These are phyloP conservation scores for Letharia columbiana DNA, from an alignment of 495 filamentous ascomycete genomes.

Conservation along the genomic window DNA sequence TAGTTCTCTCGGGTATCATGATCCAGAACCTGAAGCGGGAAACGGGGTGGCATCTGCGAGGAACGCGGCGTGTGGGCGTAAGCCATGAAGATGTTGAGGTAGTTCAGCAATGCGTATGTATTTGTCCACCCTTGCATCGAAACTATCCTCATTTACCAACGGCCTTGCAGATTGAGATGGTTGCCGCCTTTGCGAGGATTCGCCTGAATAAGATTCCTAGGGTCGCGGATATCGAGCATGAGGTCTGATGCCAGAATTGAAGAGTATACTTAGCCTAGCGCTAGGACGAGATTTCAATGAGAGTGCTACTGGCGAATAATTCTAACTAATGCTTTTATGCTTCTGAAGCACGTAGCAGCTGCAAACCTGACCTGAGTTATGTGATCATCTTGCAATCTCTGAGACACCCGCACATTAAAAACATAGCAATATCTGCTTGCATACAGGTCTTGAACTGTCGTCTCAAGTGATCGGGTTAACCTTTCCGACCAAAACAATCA, in stretches of 20 bases:
- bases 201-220: slow-evolving; percentile 39
- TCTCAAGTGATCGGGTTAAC: too few relatives aligned
- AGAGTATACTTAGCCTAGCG: neutral
- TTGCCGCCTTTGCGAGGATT: slow-evolving; percentile 33
- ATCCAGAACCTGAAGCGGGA: slow-evolving; percentile 45
- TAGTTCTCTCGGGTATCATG: slow-evolving; percentile 51
- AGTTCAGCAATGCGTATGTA: slow-evolving; percentile 25
- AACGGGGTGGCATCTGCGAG: slow-evolving; percentile 52
- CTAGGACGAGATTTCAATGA: neutral
- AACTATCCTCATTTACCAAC: too few relatives aligned
- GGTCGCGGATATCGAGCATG: slow-evolving; percentile 40
- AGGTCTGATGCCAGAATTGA: slow-evolving; percentile 32
- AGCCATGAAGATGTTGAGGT: slow-evolving; percentile 42
- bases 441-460: too few relatives aligned
- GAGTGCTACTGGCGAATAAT: too few relatives aligned
- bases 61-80: slow-evolving; percentile 43
- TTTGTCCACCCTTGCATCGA: too few relatives aligned
- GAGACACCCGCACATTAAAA: too few relatives aligned
- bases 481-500: too few relatives aligned
- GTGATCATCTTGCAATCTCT: too few relatives aligned
- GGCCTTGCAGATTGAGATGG: slow-evolving; percentile 30
- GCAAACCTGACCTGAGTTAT: too few relatives aligned
- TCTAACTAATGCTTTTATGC: too few relatives aligned
- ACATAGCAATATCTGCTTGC: too few relatives aligned
- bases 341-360: too few relatives aligned